phyloP scores from a whole-genome alignment of 176 grass and related monocot species.

The Bothriochloa decipiens region DNA sequence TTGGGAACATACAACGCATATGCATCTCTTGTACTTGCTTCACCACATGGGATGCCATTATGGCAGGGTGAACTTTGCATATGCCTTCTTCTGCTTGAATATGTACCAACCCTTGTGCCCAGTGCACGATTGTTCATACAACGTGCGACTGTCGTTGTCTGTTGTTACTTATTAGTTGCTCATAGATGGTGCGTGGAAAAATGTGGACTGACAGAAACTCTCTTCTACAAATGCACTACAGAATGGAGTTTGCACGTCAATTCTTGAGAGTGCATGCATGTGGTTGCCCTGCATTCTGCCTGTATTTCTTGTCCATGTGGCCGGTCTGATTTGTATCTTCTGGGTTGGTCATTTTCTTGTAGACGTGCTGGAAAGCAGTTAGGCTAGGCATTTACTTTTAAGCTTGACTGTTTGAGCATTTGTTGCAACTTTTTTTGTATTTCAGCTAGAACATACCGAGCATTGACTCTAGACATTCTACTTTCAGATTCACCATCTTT shows the following conservation, averaged over 20 bases:
- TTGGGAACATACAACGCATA: slow-evolving; percentile 30
- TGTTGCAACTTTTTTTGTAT: neutral
- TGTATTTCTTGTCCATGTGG: slow-evolving; percentile 17
- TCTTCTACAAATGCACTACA: slow-evolving; percentile 31
- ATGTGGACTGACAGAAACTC: slow-evolving; percentile 29
- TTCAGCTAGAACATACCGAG: neutral
- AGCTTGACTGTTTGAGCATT: neutral
- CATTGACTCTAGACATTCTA: neutral
- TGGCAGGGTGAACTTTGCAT: slow-evolving; percentile 24
- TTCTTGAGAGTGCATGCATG: slow-evolving; percentile 34
- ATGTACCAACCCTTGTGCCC: slow-evolving; percentile 27
- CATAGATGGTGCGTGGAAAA: slow-evolving; percentile 17
- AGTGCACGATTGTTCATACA: slow-evolving; percentile 33
- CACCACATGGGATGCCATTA: slow-evolving; percentile 34
- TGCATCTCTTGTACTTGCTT: slow-evolving; percentile 35
- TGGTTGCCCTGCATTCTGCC: slow-evolving; percentile 15
- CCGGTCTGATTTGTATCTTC: slow-evolving; percentile 23
- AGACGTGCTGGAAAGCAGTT: neutral
- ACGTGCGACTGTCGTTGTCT: slow-evolving; percentile 29
- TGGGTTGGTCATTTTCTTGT: slow-evolving; percentile 18
- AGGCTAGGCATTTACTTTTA: neutral
- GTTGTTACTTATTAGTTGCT: slow-evolving; percentile 3
- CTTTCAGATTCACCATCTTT: neutral
- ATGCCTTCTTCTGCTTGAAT: slow-evolving; percentile 17
- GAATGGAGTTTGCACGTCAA: slow-evolving; percentile 16